Percentiles rank a stretch among this genome's conserved stretches.
These are phyloP conservation scores for Calonectria pauciramosa DNA, from an alignment of 2,329 filamentous ascomycete species.

Conservation along the genomic window DNA sequence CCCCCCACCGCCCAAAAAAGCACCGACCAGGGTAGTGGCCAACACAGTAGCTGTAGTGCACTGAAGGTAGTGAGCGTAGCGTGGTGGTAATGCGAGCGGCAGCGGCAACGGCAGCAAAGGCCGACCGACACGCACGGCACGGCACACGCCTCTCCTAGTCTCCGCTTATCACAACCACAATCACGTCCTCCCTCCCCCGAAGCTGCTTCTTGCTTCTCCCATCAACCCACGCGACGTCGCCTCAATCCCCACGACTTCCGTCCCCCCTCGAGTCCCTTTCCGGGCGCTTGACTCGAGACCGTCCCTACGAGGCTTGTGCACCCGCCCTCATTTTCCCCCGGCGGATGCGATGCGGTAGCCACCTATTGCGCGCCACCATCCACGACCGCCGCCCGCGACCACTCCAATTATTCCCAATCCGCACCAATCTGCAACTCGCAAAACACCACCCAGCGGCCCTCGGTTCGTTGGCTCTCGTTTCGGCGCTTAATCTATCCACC, in stretches of 20 bases:
- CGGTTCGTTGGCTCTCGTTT: background rate
- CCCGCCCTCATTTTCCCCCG: slow-evolving; percentile 12
- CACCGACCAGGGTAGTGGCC: background rate
- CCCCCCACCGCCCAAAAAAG: slow-evolving; percentile 30
- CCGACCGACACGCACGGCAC: slow-evolving; percentile 7
- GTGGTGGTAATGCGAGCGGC: background rate
- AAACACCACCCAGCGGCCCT: slow-evolving; percentile 21
- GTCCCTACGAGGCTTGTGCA: background rate
- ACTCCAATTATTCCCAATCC: slow-evolving; percentile 34
- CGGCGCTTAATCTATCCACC: background rate
- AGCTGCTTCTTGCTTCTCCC: slow-evolving; percentile 22
- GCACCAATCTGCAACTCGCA: slow-evolving; percentile 17
- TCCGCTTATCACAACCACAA: slow-evolving; percentile 33
- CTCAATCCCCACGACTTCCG: slow-evolving; percentile 25
- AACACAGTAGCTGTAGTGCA: background rate
- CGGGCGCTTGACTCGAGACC: slow-evolving; percentile 20
- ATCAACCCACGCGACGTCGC: slow-evolving; percentile 20
- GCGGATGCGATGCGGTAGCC: slow-evolving; percentile 42
- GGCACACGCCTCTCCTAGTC: slow-evolving; percentile 31
- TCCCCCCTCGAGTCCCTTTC: slow-evolving; percentile 19
- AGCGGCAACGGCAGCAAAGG: slow-evolving; percentile 8
- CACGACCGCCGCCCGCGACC: slow-evolving; percentile 26
- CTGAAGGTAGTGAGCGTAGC: background rate
- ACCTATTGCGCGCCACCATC: slow-evolving; percentile 38
- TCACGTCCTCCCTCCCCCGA: slow-evolving; percentile 5